Evolutionary conservation across 306 rosid species (phyloP), one percentile per base, ranked within the genome.

Genomic region (Trifolium dubium): DNA sequence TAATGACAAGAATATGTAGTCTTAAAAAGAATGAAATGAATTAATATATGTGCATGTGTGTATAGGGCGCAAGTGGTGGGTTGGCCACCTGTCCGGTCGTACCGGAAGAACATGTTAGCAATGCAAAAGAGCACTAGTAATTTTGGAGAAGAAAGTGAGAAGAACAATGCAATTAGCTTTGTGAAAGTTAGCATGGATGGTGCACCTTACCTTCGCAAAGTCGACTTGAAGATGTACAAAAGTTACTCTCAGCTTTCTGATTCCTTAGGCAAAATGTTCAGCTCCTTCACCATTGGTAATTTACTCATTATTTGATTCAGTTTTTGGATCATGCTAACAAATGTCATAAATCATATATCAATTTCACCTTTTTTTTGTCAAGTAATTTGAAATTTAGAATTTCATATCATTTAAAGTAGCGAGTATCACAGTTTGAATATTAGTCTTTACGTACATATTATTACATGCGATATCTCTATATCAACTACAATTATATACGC

Each of bases 181-280:
- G 96, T 93, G 67, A 91, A 93, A 84, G 98, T 93, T 4, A 91
- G 98, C 92, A 83, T 93, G 88, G 96, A 93, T 29, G 98, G 98
- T 19, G 98, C 98, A 12, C 98, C 98, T 47, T 93, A 90, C 58
- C 98, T 93, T 19, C 95, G 98, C 23, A 91, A 93, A 40, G 91
- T 93, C 18, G 98, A 91, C 80, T 75, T 93, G 62, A 84, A 47
- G 54, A 69, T 83, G 67, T 89, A 83, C 85, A 89, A 73, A 35
- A 83, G 79, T 34, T 93, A 93, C 88, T 87, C 59, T 19, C 73
- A 89, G 4, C 97, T 93, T 71, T 89, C 92, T 37, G 87, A 88
- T 81, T 86, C 98, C 75, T 84, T 93, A 0, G 88, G 85, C 82
- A 88, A 89, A 5, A 86, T 93, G 94, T 91, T 93, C 85, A 85